Conservation (phyloP, 1,284 basidiomycete genomes). For the Phylloporus gajari region DNA sequence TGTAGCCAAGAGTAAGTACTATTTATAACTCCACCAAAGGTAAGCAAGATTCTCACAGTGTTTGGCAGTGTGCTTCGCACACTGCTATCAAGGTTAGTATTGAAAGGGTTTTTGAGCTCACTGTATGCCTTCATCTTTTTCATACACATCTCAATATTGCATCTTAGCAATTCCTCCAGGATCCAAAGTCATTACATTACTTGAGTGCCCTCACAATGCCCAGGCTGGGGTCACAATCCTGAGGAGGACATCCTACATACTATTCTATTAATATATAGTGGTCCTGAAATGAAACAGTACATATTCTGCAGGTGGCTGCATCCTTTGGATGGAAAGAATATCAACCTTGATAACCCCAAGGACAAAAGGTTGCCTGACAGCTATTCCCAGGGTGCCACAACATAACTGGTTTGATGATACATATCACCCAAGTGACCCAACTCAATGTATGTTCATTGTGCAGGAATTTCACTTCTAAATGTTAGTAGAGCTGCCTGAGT, state of each 20-base stretch:
- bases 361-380: slow-evolving; percentile 48
- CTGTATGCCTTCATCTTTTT: not conserved
- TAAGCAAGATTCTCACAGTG: too few species aligned
- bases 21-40: too few species aligned
- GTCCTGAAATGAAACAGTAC: slow-evolving; percentile 11
- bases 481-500: too few species aligned
- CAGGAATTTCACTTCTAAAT: too few species aligned
- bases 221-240: slow-evolving; percentile 14
- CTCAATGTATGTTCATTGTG: too few species aligned
- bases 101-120: too few species aligned
- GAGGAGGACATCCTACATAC: slow-evolving; percentile 20
- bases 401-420: slow-evolving; percentile 53
- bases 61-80: too few species aligned
- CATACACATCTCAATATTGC: not conserved
- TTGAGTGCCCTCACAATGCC: not conserved
- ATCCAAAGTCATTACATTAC: not conserved
- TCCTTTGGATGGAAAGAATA: slow-evolving; percentile 14
- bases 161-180: not conserved
- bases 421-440: too few species aligned
- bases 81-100: too few species aligned
- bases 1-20: too few species aligned
- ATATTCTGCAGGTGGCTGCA: slow-evolving; percentile 39
- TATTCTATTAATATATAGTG: slow-evolving; percentile 14
- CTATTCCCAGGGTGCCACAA: slow-evolving; percentile 54
- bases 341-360: not conserved